Conservation (phyloP, 257 asterid genomes). For the Plectranthus barbatus region DNA sequence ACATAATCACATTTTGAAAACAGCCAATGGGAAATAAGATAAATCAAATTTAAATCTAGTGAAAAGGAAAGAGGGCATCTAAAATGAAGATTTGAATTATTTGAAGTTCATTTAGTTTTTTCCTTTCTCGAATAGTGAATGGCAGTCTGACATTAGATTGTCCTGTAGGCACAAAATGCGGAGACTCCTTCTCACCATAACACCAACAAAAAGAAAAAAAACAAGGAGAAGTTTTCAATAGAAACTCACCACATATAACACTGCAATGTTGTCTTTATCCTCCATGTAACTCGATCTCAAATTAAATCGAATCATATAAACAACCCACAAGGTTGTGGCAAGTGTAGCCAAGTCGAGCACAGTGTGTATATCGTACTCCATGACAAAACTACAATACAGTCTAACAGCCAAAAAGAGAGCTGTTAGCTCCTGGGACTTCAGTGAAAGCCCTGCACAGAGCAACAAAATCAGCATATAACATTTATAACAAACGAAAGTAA, state of each 20-base stretch:
- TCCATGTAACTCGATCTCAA: constrained; percentile 71
- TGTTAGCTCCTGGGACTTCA: constrained; percentile 73
- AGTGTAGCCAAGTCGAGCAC: constrained; percentile 65
- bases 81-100: background rate
- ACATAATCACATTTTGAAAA: background rate
- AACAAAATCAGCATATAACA: constrained; percentile 3
- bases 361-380: constrained; percentile 81
- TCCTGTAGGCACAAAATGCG: background rate
- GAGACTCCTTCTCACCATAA: too few relatives aligned
- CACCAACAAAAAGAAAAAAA: background rate
- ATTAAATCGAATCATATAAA: constrained; percentile 61
- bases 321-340: constrained; percentile 70
- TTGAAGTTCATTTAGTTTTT: background rate
- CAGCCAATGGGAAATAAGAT: background rate
- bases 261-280: constrained; percentile 59
- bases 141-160: background rate
- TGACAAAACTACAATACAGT: constrained; percentile 71
- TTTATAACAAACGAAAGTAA: background rate
- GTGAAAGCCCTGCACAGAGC: constrained; percentile 55
- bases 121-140: background rate
- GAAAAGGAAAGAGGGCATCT: background rate
- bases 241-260: constrained; percentile 61
- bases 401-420: constrained; percentile 69
- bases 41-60: background rate
- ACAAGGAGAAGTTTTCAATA: background rate